These are phyloP conservation scores for Thermoascus crustaceus DNA, from an alignment of 2,329 filamentous ascomycete genomes.

Conservation along the genomic window DNA sequence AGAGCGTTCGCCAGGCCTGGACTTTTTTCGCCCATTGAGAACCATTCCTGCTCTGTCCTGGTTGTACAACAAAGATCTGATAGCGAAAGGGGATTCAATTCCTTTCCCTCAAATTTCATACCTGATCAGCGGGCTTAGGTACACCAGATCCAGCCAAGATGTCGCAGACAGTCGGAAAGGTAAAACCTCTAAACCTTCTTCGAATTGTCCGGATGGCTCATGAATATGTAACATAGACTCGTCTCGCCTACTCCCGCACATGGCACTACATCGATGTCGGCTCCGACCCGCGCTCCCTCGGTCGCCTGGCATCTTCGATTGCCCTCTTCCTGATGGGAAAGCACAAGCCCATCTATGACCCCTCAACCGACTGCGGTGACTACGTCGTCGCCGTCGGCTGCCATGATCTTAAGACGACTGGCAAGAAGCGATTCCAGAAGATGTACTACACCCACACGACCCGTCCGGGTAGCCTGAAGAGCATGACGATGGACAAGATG, in stretches of 20 bases:
- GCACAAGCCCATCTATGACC: conserved; percentile 96
- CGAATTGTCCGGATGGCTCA: too few species aligned
- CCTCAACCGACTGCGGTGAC: conserved; percentile 96
- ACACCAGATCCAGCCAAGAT: conserved; percentile 21
- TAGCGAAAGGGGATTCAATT: too few species aligned
- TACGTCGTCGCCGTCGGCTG: conserved; percentile 94
- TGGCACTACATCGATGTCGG: conserved; percentile 84
- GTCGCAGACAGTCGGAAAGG: conserved; percentile 41
- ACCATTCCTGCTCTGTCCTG: conserved; percentile 4
- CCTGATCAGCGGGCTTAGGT: too few species aligned
- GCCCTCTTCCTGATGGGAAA: conserved; percentile 91
- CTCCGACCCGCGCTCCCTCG: conserved; percentile 68
- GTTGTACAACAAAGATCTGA: too few species aligned
- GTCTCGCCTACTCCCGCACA: conserved; percentile 88
- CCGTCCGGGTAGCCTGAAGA: conserved; percentile 73
- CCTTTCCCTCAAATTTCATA: too few species aligned
- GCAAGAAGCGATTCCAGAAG: conserved; percentile 89
- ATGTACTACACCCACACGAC: conserved; percentile 94
- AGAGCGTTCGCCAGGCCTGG: not conserved
- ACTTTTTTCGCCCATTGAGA: conserved; percentile 1
- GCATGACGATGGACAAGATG: conserved; percentile 89
- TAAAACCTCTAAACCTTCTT: too few species aligned
- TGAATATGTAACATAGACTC: too few species aligned
- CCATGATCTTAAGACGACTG: conserved; percentile 76
- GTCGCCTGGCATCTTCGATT: conserved; percentile 80